Percentiles rank a stretch among this genome's conserved stretches.
These are phyloP conservation scores for Candida labiduridarum DNA, from an alignment of 1,139 yeast genomes.

Conservation along the genomic window DNA sequence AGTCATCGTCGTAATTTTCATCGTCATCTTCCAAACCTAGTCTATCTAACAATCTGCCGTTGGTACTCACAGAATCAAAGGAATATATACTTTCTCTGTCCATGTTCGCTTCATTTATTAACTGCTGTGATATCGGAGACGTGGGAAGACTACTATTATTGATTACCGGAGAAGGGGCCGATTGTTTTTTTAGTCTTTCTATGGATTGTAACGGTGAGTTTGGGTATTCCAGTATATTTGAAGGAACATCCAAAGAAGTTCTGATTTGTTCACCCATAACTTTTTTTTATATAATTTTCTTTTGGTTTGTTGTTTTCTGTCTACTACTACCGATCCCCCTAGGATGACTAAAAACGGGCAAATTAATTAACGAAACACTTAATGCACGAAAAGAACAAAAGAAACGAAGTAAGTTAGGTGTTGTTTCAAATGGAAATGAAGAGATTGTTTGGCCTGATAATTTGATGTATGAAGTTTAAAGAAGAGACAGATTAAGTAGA, in stretches of 20 bases:
- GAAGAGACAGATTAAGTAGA: background rate
- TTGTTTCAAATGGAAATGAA: constrained; percentile 1
- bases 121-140: constrained; percentile 3
- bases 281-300: background rate
- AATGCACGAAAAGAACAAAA: background rate
- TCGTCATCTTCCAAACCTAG: constrained; percentile 34
- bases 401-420: background rate
- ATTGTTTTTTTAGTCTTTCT: background rate
- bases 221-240: background rate
- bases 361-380: background rate
- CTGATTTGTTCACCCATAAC: constrained; percentile 1
- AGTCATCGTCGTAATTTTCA: constrained; percentile 12
- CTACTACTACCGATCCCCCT: background rate
- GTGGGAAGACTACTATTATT: background rate
- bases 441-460: background rate
- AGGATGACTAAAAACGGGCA: no score
- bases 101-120: constrained; percentile 3
- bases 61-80: constrained; percentile 49
- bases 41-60: constrained; percentile 45
- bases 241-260: background rate
- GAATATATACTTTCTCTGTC: constrained; percentile 34
- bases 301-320: background rate
- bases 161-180: background rate
- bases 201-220: background rate
- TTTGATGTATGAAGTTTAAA: background rate